Percentiles rank a stretch among this genome's conserved stretches.
phyloP scores from a whole-genome alignment of 2,329 filamentous ascomycete species.

The Colletotrichum filicis region DNA sequence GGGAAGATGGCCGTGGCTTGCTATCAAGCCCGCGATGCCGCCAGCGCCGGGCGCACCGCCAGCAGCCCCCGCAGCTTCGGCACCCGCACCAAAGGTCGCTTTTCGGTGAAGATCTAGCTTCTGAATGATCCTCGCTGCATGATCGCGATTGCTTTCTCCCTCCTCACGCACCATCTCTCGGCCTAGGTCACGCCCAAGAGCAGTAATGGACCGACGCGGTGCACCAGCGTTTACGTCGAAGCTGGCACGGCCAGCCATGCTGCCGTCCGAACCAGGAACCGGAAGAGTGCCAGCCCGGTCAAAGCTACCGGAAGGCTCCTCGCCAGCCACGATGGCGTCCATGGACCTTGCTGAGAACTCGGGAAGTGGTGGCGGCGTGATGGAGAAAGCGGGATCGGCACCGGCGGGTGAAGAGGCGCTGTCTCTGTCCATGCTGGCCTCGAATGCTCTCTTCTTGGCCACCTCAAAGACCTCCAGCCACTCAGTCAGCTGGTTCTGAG shows the following conservation, averaged over 20 bases:
- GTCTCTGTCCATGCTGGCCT: slow-evolving; percentile 71
- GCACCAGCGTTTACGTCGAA: slow-evolving; percentile 71
- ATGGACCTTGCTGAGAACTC: slow-evolving; percentile 88
- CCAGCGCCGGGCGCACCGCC: slow-evolving; percentile 56
- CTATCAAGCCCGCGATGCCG: slow-evolving; percentile 87
- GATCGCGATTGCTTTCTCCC: slow-evolving; percentile 80
- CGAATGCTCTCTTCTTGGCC: slow-evolving; percentile 91
- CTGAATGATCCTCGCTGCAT: slow-evolving; percentile 89
- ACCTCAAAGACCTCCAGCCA: slow-evolving; percentile 96
- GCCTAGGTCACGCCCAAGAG: slow-evolving; percentile 57
- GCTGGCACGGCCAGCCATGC: slow-evolving; percentile 70
- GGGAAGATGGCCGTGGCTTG: slow-evolving; percentile 82
- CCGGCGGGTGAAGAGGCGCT: slow-evolving; percentile 58
- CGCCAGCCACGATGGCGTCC: slow-evolving; percentile 71
- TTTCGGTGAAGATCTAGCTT: slow-evolving; percentile 92
- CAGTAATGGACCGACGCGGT: slow-evolving; percentile 67
- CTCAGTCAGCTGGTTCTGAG: slow-evolving; percentile 89
- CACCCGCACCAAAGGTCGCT: slow-evolving; percentile 65
- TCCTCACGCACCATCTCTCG: slow-evolving; percentile 69
- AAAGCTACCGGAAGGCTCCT: slow-evolving; percentile 50
- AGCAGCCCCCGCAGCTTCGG: slow-evolving; percentile 50
- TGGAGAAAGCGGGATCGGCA: slow-evolving; percentile 85
- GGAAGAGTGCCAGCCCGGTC: slow-evolving; percentile 76
- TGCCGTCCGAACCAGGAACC: slow-evolving; percentile 69
- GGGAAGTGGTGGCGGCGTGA: slow-evolving; percentile 86